These are phyloP conservation scores for Penstemon barbatus DNA, from an alignment of 257 asterid genomes.

Conservation along the genomic window DNA sequence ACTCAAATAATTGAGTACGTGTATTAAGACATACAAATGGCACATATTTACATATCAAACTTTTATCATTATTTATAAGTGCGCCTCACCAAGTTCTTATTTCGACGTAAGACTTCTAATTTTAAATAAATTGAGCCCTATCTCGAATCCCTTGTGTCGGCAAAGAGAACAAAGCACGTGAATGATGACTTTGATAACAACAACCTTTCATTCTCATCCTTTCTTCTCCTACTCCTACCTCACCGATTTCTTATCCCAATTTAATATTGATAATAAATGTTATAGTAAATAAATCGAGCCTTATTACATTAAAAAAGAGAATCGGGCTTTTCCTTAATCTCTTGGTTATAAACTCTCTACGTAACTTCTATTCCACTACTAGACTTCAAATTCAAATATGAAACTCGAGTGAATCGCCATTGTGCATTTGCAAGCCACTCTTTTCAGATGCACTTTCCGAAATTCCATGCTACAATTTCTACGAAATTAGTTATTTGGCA, in stretches of 20 bases:
- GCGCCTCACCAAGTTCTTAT: too few relatives aligned
- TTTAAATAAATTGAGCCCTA: too few relatives aligned
- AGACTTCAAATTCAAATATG: not conserved
- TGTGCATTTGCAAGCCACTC: not conserved
- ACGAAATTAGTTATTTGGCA: not conserved
- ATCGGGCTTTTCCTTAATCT: not conserved
- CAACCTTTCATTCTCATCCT: too few relatives aligned
- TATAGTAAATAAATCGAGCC: not conserved
- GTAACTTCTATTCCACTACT: not conserved
- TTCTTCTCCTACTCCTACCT: not conserved
- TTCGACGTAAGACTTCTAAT: too few relatives aligned
- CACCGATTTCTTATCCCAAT: conserved; percentile 1
- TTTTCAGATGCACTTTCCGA: not conserved
- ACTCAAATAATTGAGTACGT: not conserved
- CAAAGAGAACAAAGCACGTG: too few relatives aligned
- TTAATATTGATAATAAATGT: not conserved
- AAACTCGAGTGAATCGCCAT: not conserved
- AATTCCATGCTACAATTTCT: not conserved
- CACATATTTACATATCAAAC: not conserved
- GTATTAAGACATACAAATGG: conserved; percentile 2
- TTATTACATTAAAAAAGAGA: conserved; percentile 1
- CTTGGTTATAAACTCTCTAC: not conserved
- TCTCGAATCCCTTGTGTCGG: too few relatives aligned
- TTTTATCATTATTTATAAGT: not conserved
- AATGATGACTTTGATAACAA: too few relatives aligned